Evolutionary conservation across 805 yeast genomes (phyloP), one percentile per base, ranked within the genome.

Genomic region (Kodamaea kakaduensis): DNA sequence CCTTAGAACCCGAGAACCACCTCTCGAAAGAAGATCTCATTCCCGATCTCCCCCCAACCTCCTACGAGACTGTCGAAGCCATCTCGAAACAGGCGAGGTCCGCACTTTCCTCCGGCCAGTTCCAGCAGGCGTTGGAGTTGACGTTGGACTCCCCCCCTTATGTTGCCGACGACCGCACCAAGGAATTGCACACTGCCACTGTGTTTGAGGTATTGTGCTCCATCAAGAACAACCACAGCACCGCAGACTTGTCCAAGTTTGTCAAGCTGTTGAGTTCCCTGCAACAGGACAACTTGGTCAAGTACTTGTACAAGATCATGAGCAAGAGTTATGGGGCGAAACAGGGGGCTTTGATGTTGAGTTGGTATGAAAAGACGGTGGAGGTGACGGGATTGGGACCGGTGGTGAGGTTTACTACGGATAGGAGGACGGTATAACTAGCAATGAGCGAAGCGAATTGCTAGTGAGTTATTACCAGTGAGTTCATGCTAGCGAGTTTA

Each of bases 301-400:
- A 93, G 57, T 85, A 84, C 56, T 66, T 93, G 36, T 93, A 89
- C 62, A 82, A 81, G 51, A 87, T 87, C 19, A 87, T 93, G 95
- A 67, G 79, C 29, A 63, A 80, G 8, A 73, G 80, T 19, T 79
- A 77, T 46, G 89, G 93, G 8, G 85, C 86, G 45, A 84, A 82
- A 50, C 87, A 81, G 44, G 95, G 96, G 13, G 95, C 95, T 31
- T 71, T 81, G 31, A 59, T 93, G 47, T 74, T 93, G 48, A 77
- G 82, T 20, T 93, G 98, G 98, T 86, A 82, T 55, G 97, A 90
- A 48, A 88, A 87, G 61, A 76, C 90, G 13, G 80, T 86, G 23
- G 94, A 83, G 42, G 64, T 75, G 14, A 77, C 89, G 10, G 97
- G 97, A 13, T 80, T 83, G 54, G 96, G 95, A 9, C 84, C 95